Conservation (phyloP, 2,329 filamentous ascomycete species). For the Diaporthe eres region DNA sequence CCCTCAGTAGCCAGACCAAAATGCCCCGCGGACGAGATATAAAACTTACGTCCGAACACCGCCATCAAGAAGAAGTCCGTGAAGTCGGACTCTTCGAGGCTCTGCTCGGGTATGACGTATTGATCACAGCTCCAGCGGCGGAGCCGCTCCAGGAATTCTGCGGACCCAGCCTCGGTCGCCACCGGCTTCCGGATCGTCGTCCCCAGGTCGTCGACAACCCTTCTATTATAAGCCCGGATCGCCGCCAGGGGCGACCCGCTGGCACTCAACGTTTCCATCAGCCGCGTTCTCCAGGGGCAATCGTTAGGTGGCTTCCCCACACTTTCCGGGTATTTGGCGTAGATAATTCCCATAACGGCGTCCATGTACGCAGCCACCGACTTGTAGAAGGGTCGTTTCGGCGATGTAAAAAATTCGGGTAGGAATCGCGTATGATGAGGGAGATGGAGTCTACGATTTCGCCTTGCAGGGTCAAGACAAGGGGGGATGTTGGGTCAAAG, state of each 20-base stretch:
- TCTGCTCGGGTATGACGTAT: background rate
- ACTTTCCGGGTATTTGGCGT: background rate
- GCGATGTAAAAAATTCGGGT: background rate
- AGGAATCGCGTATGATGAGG: background rate
- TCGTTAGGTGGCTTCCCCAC: background rate
- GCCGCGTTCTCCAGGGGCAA: background rate
- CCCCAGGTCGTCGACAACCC: background rate
- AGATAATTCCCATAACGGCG: background rate
- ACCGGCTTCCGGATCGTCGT: background rate
- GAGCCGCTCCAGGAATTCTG: background rate
- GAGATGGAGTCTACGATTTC: background rate
- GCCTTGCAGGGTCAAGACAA: background rate
- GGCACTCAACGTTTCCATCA: background rate
- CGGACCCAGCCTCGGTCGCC: background rate
- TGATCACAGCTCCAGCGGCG: background rate
- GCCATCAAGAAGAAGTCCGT: background rate
- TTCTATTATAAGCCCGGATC: background rate
- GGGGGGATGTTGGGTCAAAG: background rate
- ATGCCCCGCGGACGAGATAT: constrained; percentile 2
- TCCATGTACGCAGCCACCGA: background rate
- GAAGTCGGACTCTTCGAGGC: background rate
- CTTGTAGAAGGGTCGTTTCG: too few relatives aligned
- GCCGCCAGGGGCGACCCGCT: background rate
- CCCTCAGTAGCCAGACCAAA: background rate
- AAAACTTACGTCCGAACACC: background rate